These are phyloP conservation scores for Fusarium begoniae DNA, from an alignment of 2,329 filamentous ascomycete species.

Conservation along the genomic window DNA sequence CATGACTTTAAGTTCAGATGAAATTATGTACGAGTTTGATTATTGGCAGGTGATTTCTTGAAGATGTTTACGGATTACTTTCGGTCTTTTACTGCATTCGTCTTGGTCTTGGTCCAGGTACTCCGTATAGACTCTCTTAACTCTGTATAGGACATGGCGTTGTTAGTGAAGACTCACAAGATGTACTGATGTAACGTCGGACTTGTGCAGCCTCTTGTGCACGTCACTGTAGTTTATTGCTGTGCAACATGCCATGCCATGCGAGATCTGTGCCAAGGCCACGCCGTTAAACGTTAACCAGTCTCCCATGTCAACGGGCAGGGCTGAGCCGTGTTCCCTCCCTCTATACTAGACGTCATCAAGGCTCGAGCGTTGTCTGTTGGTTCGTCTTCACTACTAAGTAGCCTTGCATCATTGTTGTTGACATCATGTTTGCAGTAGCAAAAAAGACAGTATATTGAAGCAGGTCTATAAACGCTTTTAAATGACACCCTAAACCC, in stretches of 20 bases:
- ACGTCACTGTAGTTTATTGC: neutral
- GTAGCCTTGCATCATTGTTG: neutral
- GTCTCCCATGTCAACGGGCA: neutral
- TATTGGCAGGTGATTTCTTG: neutral
- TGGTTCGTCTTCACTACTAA: neutral
- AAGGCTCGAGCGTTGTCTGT: conserved; percentile 2
- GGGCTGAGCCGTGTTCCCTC: neutral
- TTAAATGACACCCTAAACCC: conserved; percentile 29
- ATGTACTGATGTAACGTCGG: conserved; percentile 8
- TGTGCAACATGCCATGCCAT: conserved; percentile 10
- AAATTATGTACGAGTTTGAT: neutral
- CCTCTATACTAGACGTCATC: conserved; percentile 8
- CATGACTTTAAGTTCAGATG: neutral
- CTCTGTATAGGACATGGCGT: neutral
- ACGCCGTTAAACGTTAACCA: conserved; percentile 8
- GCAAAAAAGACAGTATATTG: conserved; percentile 8
- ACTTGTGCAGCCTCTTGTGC: neutral
- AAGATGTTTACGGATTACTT: neutral
- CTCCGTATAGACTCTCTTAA: too few species aligned
- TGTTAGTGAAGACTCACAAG: neutral
- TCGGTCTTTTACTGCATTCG: neutral
- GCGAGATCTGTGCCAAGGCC: conserved; percentile 9
- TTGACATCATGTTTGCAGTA: neutral
- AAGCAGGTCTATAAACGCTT: conserved; percentile 36
- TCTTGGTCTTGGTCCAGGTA: neutral